phyloP scores from a whole-genome alignment of 2,329 filamentous ascomycete species.

The Exophiala oligosperma region DNA sequence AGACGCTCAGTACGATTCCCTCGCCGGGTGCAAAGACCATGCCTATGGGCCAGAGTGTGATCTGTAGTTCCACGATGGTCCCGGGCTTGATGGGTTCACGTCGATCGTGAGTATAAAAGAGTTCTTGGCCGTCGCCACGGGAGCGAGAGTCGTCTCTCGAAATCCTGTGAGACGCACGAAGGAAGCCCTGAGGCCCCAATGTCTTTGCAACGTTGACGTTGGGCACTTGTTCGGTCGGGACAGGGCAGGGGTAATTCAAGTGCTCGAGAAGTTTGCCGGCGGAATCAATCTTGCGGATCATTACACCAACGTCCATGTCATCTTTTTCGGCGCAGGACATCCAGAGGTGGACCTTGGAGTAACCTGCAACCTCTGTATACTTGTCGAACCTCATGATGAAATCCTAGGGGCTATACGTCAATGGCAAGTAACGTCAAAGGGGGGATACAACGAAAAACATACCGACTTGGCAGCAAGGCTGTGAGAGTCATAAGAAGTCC shows the following conservation, averaged over 20 bases:
- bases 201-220: slow-evolving; percentile 41
- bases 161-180: slow-evolving; percentile 46
- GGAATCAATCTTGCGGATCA: slow-evolving; percentile 46
- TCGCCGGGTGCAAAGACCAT: slow-evolving; percentile 48
- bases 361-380: slow-evolving; percentile 38
- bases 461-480: too few relatives aligned
- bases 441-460: not conserved
- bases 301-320: slow-evolving; percentile 47
- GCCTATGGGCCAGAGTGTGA: slow-evolving; percentile 51
- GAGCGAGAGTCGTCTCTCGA: slow-evolving; percentile 31
- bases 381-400: too few relatives aligned
- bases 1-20: slow-evolving; percentile 31
- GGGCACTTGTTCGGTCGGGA: slow-evolving; percentile 40
- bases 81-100: slow-evolving; percentile 44
- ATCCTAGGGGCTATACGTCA: too few relatives aligned
- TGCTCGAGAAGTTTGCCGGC: slow-evolving; percentile 45
- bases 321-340: slow-evolving; percentile 44
- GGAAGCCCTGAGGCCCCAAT: slow-evolving; percentile 43
- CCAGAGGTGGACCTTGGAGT: slow-evolving; percentile 49
- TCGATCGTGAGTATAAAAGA: slow-evolving; percentile 33
- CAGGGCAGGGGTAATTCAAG: slow-evolving; percentile 44
- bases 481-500: slow-evolving; percentile 3
- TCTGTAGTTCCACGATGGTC: slow-evolving; percentile 46
- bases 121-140: slow-evolving; percentile 22
- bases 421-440: too few relatives aligned